phyloP scores from a whole-genome alignment of 768 basidiomycete species.

The Boletellus sp. region DNA sequence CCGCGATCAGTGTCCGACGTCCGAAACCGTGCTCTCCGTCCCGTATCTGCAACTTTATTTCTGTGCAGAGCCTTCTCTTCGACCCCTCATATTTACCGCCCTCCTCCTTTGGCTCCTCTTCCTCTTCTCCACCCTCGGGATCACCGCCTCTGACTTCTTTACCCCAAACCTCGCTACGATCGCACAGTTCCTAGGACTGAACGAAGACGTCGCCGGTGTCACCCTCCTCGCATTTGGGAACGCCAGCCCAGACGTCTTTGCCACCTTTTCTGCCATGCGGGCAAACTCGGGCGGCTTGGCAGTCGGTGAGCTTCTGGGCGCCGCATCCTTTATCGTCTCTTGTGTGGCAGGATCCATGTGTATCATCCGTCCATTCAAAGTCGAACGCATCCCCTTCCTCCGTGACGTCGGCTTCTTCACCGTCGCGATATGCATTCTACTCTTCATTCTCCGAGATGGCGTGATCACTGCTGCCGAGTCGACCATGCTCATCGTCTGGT shows the following conservation, averaged over 20 bases:
- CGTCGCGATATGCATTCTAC: conserved; percentile 69
- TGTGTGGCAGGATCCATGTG: conserved; percentile 98
- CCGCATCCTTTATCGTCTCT: conserved; percentile 92
- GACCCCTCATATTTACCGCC: conserved; percentile 58
- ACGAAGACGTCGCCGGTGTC: conserved; percentile 93
- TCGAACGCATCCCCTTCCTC: conserved; percentile 75
- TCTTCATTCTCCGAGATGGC: conserved; percentile 76
- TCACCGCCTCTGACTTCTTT: conserved; percentile 95
- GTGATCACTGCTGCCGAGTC: conserved; percentile 70
- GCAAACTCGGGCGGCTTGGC: conserved; percentile 83
- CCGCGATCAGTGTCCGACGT: conserved; percentile 47
- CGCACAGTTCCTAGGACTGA: conserved; percentile 77
- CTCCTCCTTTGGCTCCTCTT: conserved; percentile 81
- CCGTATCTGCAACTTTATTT: conserved; percentile 70
- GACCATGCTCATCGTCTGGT: conserved; percentile 62
- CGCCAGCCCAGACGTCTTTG: conserved; percentile 94
- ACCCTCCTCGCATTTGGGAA: conserved; percentile 98
- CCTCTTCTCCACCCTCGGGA: conserved; percentile 94
- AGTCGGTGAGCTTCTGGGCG: conserved; percentile 92
- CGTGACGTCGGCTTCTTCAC: conserved; percentile 96
- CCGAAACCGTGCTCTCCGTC: conserved; percentile 66
- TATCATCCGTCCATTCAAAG: conserved; percentile 91
- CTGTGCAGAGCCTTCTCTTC: conserved; percentile 52
- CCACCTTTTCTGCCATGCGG: conserved; percentile 91
- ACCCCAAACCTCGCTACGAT: conserved; percentile 93